Conservation (phyloP, 805 yeast species). For the Wickerhamomyces chaumierensis region DNA sequence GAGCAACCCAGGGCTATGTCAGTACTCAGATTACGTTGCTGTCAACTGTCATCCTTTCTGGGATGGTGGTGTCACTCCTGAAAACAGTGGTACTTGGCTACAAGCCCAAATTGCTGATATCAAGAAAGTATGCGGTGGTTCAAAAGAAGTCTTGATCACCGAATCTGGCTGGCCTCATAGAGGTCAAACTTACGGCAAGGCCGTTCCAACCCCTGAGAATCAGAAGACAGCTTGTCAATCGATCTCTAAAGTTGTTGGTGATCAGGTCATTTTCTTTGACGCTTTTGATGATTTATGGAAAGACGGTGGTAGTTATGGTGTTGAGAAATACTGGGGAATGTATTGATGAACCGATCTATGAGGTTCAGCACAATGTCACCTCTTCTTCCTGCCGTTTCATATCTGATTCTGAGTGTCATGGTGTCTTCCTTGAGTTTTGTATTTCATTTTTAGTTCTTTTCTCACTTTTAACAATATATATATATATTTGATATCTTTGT, state of each 20-base stretch:
- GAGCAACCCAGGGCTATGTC: slow-evolving; percentile 41
- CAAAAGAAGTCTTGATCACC: slow-evolving; percentile 28
- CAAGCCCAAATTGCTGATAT: slow-evolving; percentile 33
- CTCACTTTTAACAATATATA: too few relatives aligned
- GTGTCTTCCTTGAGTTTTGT: too few relatives aligned
- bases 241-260: slow-evolving; percentile 34
- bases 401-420: too few relatives aligned
- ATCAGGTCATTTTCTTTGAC: slow-evolving; percentile 45
- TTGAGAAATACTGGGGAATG: slow-evolving; percentile 44
- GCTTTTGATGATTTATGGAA: slow-evolving; percentile 59
- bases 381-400: not conserved
- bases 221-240: slow-evolving; percentile 41
- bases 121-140: slow-evolving; percentile 33
- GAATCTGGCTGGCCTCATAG: slow-evolving; percentile 68
- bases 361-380: too few relatives aligned
- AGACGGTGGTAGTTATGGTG: slow-evolving; percentile 40
- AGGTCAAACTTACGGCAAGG: slow-evolving; percentile 41
- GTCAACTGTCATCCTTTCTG: slow-evolving; percentile 61
- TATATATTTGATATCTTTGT: too few relatives aligned
- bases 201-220: slow-evolving; percentile 44
- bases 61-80: slow-evolving; percentile 42
- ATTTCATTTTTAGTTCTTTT: too few relatives aligned
- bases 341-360: too few relatives aligned
- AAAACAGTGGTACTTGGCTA: slow-evolving; percentile 43
- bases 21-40: slow-evolving; percentile 49